These are phyloP conservation scores for Blepharisma stoltei DNA, from an alignment of 73 alveolate genomes.

Conservation along the genomic window DNA sequence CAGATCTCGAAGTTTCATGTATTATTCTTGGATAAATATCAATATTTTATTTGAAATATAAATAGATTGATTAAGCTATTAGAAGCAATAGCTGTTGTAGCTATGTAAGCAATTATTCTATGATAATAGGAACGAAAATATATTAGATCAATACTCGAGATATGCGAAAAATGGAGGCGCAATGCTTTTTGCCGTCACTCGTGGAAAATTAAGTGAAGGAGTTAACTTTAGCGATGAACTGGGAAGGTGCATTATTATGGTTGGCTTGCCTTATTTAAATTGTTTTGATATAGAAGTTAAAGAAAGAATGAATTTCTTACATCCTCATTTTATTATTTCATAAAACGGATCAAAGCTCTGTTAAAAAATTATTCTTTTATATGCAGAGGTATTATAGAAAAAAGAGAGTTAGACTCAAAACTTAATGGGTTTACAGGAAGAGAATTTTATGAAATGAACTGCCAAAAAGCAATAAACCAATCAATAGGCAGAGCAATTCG, in stretches of 20 bases:
- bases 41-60: no score
- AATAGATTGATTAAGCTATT: no score
- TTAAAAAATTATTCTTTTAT: no score
- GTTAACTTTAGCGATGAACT: constrained; percentile 61
- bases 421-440: constrained; percentile 32
- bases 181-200: constrained; percentile 51
- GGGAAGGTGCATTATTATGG: constrained; percentile 70
- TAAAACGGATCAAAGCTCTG: no score
- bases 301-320: not conserved
- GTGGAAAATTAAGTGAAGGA: constrained; percentile 70
- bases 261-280: constrained; percentile 79
- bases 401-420: not conserved
- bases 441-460: constrained; percentile 60
- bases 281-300: constrained; percentile 32
- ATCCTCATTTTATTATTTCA: no score
- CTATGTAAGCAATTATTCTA: not conserved
- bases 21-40: no score
- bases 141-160: constrained; percentile 3
- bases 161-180: constrained; percentile 58
- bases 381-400: no score
- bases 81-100: no score
- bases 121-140: constrained; percentile 25
- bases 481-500: constrained; percentile 84
- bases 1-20: no score
- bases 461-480: constrained; percentile 59